Base-by-base conservation (phyloP, 345 rosid species). In the Salix udensis region DNA sequence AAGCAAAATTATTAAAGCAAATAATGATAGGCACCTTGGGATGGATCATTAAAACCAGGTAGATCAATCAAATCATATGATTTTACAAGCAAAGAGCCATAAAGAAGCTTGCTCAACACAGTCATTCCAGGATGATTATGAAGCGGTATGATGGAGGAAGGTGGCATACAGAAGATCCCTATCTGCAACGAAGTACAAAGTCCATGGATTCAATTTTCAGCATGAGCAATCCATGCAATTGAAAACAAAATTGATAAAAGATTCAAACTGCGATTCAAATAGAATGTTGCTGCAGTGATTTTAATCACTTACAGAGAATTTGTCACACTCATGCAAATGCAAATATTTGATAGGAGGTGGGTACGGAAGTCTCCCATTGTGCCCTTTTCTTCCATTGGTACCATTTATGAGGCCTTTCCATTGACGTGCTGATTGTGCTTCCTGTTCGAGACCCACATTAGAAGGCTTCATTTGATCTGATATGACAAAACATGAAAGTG, bases 121-220 rank as follows among this genome's bases (percentile, higher is more conserved):
- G 94, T 89, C 96, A 94, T 91, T 81, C 99, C 97, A 2, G 99
- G 93, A 85, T 92, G 99, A 86, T 94, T 92, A 81, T 95, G 98
- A 76, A 95, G 93, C 46, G 98, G 98, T 72, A 95, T 95, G 67
- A 93, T 82, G 31, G 98, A 94, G 50, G 89, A 86, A 67, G 98
- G 92, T 31, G 96, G 93, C 97, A 89, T 96, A 81, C 93, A 92
- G 83, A 96, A 96, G 77, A 96, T 89, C 65, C 98, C 97, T 75
- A 96, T 96, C 98, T 94, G 89, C 80, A 84, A 19, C 58, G 55
- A 72, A n/a, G 21, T 62, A 46, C 64, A 39, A 39, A 65, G 40
- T 37, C 36, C 58, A 67, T 15, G 40, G 12, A 53, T 50, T 44
- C 24, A 72, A 6, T 10, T 31, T 46, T 24, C 65, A 76, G 53